Evolutionary conservation across 1,139 yeast species (phyloP), one percentile per base, ranked within the genome.

Genomic region (Pichia sp.): DNA sequence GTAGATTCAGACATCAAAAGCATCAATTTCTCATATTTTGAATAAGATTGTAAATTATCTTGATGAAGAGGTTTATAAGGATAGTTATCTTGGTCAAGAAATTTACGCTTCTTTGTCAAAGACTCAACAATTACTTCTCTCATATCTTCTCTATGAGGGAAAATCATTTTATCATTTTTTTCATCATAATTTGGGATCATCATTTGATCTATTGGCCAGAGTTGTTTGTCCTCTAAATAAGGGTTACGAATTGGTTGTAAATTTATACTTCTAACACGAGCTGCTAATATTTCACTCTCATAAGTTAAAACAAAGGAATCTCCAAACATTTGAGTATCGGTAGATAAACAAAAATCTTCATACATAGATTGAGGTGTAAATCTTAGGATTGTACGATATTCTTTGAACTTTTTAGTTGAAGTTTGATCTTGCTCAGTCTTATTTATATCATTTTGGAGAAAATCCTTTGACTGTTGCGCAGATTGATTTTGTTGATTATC

Each of bases 21-120:
- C 97, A 91, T 89, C 56, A 88, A 69, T 58, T 85, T 95, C 61
- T 91, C 97, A 61, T 84, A 88, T 50, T 88, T 94, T 3, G 89
- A 79, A 28, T 84, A 81, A 53, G 84, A 84, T 55, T 85, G 95
- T 11, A 77, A 74, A 31, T 69, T 59, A 47, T 79, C 84, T 53
- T 78, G 85, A 52, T 78, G 84, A 36, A 78, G 58, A 25, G 72
- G 74, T 38, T 63, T 58, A 50, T 64, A 72, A 45, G 52, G 48
- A 36, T 68, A 68, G 28, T 62, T 68, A 35, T 63, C 65, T 21
- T 64, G 42, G n/a, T 45, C 50, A 1, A 57, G 26, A 1, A 23
- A 23, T 12, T 31, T 39, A 14, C 33, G 26, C 21, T 35, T 39
- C 5, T 32, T 34, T 14, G 21, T 36, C 15, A 35, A 6, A 5